phyloP scores from a whole-genome alignment of 345 rosid species.

The Eucalyptus caleyi region DNA sequence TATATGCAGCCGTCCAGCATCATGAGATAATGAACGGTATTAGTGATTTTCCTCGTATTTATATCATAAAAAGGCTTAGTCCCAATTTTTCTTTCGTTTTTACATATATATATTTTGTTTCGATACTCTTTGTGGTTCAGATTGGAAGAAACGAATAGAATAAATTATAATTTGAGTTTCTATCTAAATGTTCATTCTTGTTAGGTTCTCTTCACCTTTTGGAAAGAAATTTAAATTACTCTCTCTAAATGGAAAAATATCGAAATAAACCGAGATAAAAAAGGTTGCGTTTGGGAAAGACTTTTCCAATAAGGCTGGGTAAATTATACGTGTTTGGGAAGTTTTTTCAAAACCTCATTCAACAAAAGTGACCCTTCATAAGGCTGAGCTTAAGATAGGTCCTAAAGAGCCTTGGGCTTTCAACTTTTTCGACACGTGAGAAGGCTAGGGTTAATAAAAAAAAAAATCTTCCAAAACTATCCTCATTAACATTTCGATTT shows the following conservation, averaged over 20 bases:
- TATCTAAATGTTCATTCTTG: not conserved
- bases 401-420: no score
- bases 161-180: not conserved
- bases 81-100: not conserved
- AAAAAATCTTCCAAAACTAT: no score
- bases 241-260: not conserved
- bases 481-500: no score
- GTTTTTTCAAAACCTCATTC: no score
- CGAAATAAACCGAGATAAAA: not conserved
- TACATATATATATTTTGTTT: fast-evolving
- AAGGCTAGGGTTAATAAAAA: no score
- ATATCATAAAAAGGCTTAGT: not conserved
- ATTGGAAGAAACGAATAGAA: not conserved
- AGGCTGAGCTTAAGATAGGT: fast-evolving
- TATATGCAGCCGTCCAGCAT: not conserved
- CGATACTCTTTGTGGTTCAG: fast-evolving
- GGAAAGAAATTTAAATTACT: not conserved
- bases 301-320: no score
- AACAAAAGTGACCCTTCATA: no score
- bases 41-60: not conserved
- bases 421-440: fast-evolving
- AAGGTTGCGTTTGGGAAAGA: fast-evolving
- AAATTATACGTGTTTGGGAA: no score
- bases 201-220: not conserved
- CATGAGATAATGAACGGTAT: not conserved